These are phyloP conservation scores for Yamadazyma dendronema DNA, from an alignment of 1,139 yeast genomes.

Conservation along the genomic window DNA sequence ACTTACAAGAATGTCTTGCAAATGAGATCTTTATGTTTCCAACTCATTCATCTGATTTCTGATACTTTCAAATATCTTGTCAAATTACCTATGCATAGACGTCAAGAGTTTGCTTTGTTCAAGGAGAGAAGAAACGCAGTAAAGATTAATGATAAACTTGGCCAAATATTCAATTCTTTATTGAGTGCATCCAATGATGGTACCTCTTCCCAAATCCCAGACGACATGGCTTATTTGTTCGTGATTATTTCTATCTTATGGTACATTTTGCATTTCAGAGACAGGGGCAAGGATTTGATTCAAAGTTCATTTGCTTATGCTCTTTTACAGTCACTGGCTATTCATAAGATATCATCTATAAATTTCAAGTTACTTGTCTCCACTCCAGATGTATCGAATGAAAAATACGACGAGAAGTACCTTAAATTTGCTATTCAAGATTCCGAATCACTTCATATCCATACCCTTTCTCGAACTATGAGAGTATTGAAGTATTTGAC, in stretches of 20 bases:
- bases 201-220: slow-evolving; percentile 14
- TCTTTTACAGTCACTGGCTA: slow-evolving; percentile 49
- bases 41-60: slow-evolving; percentile 50
- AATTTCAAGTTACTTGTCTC: not conserved
- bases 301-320: slow-evolving; percentile 47
- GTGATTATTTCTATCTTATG: slow-evolving; percentile 29
- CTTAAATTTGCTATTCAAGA: not conserved
- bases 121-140: slow-evolving; percentile 41
- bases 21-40: slow-evolving; percentile 49
- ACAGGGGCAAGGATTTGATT: slow-evolving; percentile 29
- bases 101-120: slow-evolving; percentile 38
- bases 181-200: slow-evolving; percentile 15
- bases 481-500: slow-evolving; percentile 38
- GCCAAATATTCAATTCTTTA: slow-evolving; percentile 26
- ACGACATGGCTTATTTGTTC: slow-evolving; percentile 27
- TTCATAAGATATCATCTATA: slow-evolving; percentile 19
- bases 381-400: not conserved
- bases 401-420: slow-evolving; percentile 4
- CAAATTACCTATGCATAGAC: slow-evolving; percentile 41
- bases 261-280: slow-evolving; percentile 27
- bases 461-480: slow-evolving; percentile 1
- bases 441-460: not conserved
- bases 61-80: slow-evolving; percentile 40
- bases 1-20: slow-evolving; percentile 62
- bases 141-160: slow-evolving; percentile 37